Conservation (phyloP, 768 basidiomycete species). For the Filobasidium floriforme region DNA sequence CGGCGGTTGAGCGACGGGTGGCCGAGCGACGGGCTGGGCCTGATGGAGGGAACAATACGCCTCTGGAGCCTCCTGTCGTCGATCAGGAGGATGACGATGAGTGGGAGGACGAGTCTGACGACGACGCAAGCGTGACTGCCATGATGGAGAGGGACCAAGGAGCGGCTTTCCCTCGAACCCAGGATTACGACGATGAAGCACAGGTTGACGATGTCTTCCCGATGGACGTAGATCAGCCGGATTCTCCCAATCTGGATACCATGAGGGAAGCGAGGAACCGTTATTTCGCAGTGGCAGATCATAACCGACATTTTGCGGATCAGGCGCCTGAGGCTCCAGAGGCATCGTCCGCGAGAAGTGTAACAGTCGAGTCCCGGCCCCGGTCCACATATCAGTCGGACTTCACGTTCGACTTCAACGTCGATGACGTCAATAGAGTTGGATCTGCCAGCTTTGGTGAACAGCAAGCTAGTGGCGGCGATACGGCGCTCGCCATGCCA, state of each 20-base stretch:
- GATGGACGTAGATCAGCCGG: not conserved
- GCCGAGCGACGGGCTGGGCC: not conserved
- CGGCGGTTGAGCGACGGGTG: not conserved
- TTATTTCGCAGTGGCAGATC: conserved; percentile 16
- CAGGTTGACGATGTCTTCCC: not conserved
- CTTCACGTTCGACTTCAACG: conserved; percentile 2
- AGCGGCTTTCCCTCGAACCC: not conserved
- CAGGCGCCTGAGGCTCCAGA: conserved; percentile 45
- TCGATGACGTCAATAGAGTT: not conserved
- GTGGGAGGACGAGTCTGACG: conserved; percentile 11
- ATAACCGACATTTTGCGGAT: conserved; percentile 9
- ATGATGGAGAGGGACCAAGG: not conserved
- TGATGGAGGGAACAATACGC: not conserved
- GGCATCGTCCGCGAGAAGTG: not conserved
- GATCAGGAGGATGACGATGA: conserved; percentile 17
- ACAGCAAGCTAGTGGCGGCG: too few relatives aligned
- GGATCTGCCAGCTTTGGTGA: not conserved
- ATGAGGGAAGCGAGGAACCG: conserved; percentile 15
- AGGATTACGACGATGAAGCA: not conserved
- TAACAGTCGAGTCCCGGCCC: not conserved
- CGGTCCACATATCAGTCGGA: not conserved
- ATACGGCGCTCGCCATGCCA: too few relatives aligned
- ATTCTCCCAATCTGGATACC: not conserved
- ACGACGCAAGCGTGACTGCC: not conserved
- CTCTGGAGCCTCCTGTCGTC: not conserved